Conservation (phyloP, 1,284 basidiomycete genomes). For the Mycena citricolor region DNA sequence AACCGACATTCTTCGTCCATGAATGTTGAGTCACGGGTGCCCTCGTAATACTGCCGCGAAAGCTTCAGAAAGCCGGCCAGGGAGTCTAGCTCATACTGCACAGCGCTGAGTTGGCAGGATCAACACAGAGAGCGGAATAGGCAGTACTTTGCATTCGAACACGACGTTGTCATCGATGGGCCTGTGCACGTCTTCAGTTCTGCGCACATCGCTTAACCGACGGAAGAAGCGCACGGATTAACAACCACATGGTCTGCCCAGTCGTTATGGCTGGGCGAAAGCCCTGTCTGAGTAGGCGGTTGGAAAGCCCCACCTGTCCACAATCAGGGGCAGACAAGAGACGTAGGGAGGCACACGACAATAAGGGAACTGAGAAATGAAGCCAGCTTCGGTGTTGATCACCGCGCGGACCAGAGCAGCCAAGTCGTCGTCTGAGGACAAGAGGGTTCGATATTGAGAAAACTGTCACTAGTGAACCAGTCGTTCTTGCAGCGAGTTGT, state of each 20-base stretch:
- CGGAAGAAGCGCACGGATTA: conserved; percentile 54
- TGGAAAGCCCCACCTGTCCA: conserved; percentile 61
- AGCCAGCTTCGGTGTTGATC: conserved; percentile 76
- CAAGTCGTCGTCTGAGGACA: conserved; percentile 56
- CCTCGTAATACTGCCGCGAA: conserved; percentile 67
- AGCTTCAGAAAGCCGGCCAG: conserved; percentile 75
- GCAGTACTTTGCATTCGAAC: conserved; percentile 64
- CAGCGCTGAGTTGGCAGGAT: neutral
- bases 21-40: conserved; percentile 69
- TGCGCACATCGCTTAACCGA: conserved; percentile 1
- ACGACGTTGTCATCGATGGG: conserved; percentile 68
- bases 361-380: conserved; percentile 71
- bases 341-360: conserved; percentile 37
- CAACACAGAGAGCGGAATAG: conserved; percentile 5
- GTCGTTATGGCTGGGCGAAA: conserved; percentile 59
- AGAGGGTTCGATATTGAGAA: conserved; percentile 61
- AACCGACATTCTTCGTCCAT: conserved; percentile 64
- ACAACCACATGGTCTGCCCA: conserved; percentile 68
- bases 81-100: conserved; percentile 74
- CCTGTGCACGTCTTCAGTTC: conserved; percentile 36
- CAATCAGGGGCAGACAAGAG: conserved; percentile 2
- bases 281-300: conserved; percentile 69
- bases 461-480: too few relatives aligned
- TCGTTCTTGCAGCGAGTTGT: too few relatives aligned
- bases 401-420: conserved; percentile 68